These are phyloP conservation scores for Tetrahymena malaccensis DNA, from an alignment of 73 alveolate genomes.

Conservation along the genomic window DNA sequence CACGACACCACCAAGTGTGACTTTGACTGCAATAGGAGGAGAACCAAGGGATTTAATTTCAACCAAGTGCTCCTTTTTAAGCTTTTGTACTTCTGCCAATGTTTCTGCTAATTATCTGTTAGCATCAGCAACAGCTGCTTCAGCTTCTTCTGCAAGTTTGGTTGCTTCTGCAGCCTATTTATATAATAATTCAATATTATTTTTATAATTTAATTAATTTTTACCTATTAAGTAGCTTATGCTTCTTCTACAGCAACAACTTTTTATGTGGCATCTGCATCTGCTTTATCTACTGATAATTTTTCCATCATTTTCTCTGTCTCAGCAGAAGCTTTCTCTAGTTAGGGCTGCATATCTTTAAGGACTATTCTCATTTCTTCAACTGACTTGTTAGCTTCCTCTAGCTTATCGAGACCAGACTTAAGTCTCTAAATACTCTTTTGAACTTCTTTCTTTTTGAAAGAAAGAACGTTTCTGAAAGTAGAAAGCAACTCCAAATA, in stretches of 20 bases:
- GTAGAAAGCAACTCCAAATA: slow-evolving; percentile 83
- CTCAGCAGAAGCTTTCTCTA: slow-evolving; percentile 89
- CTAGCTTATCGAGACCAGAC: slow-evolving; percentile 86
- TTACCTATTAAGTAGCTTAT: slow-evolving; percentile 79
- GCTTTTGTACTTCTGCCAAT: slow-evolving; percentile 73
- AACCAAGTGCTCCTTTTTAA: slow-evolving; percentile 81
- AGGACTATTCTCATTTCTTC: slow-evolving; percentile 75
- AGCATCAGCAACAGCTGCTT: slow-evolving; percentile 82
- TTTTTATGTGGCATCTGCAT: slow-evolving; percentile 76
- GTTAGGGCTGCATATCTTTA: slow-evolving; percentile 89
- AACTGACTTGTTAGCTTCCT: slow-evolving; percentile 90
- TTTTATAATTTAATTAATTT: neutral
- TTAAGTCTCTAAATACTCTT: slow-evolving; percentile 73
- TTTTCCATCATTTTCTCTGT: slow-evolving; percentile 82
- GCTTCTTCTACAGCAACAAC: slow-evolving; percentile 87
- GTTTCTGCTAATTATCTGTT: slow-evolving; percentile 87
- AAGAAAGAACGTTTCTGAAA: slow-evolving; percentile 71
- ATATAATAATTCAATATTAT: neutral
- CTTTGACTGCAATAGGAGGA: slow-evolving; percentile 85
- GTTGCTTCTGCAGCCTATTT: slow-evolving; percentile 86
- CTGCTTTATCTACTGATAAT: slow-evolving; percentile 84
- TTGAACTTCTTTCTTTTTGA: slow-evolving; percentile 79
- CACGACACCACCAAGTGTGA: slow-evolving; percentile 79
- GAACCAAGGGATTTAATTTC: slow-evolving; percentile 65
- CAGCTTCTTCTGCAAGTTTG: slow-evolving; percentile 89